Percentiles rank a stretch among this genome's conserved stretches.
phyloP scores from a whole-genome alignment of 2,329 filamentous ascomycete species.

The Fusarium sp. region DNA sequence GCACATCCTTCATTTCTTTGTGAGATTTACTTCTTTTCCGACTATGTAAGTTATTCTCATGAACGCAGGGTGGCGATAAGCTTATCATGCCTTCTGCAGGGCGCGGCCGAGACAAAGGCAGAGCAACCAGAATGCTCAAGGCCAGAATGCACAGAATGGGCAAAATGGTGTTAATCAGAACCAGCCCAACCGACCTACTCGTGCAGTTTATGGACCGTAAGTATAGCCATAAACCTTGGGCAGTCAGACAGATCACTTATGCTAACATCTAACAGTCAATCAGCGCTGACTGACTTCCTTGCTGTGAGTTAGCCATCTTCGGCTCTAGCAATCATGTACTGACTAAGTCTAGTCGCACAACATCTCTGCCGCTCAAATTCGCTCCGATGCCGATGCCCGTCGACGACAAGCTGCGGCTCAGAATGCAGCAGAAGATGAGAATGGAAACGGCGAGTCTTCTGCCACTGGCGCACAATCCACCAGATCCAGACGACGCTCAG shows the following conservation, averaged over 20 bases:
- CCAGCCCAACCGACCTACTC: slow-evolving; percentile 42
- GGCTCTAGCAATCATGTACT: slow-evolving; percentile 19
- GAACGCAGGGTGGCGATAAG: slow-evolving; percentile 11
- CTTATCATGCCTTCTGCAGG: slow-evolving; percentile 40
- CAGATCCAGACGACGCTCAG: slow-evolving; percentile 49
- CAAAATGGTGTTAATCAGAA: slow-evolving; percentile 33
- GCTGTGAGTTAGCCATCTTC: slow-evolving; percentile 56
- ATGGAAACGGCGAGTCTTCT: slow-evolving; percentile 42
- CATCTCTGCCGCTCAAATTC: slow-evolving; percentile 74
- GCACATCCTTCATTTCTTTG: background rate
- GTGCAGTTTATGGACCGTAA: slow-evolving; percentile 59
- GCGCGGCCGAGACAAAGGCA: slow-evolving; percentile 38
- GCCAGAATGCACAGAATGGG: slow-evolving; percentile 16
- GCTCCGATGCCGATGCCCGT: slow-evolving; percentile 64
- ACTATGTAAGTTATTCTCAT: slow-evolving; percentile 32
- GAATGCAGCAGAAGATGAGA: slow-evolving; percentile 34
- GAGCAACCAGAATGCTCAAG: slow-evolving; percentile 34
- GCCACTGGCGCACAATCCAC: slow-evolving; percentile 43
- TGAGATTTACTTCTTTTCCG: background rate
- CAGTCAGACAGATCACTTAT: background rate
- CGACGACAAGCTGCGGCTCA: slow-evolving; percentile 57
- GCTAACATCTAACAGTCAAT: slow-evolving; percentile 56
- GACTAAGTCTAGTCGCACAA: slow-evolving; percentile 72
- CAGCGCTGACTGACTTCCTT: slow-evolving; percentile 68
- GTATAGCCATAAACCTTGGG: slow-evolving; percentile 15